A percentile compares a stretch with the other conserved stretches of the same genome.
Evolutionary conservation across 129 eudicot genomes (phyloP).

Genomic region (Mikania micrantha): DNA sequence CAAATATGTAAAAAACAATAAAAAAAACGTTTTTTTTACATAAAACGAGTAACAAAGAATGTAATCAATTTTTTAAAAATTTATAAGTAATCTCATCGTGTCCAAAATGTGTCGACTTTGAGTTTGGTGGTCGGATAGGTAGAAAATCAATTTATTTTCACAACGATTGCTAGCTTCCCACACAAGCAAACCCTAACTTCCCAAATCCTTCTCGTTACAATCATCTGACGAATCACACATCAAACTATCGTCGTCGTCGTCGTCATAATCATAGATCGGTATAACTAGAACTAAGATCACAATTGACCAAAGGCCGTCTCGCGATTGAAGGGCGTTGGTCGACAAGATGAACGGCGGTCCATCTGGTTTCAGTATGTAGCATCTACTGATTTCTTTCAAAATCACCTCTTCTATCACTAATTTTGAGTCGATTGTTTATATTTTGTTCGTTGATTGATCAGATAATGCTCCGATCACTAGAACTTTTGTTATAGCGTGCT

Average conservation of each 20-base stretch:
- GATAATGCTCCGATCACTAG: constrained; percentile 97
- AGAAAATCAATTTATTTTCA: no score
- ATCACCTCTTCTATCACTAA: neutral
- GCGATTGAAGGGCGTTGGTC: constrained; percentile 44
- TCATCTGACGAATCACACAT: constrained; percentile 7
- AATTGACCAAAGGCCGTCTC: constrained; percentile 1
- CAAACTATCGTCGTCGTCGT: neutral
- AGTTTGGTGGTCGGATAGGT: no score
- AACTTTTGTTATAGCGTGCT: constrained; percentile 57
- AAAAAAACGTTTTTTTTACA: no score
- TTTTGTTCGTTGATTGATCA: constrained; percentile 24
- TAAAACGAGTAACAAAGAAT: no score
- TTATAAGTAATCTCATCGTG: no score
- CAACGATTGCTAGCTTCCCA: constrained; percentile 14
- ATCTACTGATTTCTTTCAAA: neutral
- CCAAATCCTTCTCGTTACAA: constrained; percentile 2
- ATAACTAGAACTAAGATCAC: neutral
- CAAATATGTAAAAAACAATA: no score
- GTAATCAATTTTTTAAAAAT: no score
- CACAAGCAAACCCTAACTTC: constrained; percentile 33
- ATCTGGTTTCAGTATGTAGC: constrained; percentile 87
- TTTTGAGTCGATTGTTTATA: neutral
- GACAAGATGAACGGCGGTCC: constrained; percentile 99
- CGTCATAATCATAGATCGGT: constrained; percentile 12
- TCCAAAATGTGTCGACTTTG: no score